Conservation (phyloP, 352 stramenopile genomes). For the Globisporangium solare region DNA sequence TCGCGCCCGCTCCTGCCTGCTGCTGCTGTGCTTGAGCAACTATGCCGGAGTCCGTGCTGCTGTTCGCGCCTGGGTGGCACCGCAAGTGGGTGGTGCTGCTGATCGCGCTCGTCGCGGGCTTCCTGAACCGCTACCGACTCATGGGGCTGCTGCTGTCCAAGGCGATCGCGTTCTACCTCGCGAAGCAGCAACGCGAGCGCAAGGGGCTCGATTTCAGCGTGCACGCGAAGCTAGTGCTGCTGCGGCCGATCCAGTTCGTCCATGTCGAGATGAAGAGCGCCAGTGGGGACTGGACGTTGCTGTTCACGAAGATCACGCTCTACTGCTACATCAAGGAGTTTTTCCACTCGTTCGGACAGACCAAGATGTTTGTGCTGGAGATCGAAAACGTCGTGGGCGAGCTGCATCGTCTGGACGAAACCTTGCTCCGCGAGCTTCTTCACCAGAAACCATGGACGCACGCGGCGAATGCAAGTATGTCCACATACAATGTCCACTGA, state of each 20-base stretch:
- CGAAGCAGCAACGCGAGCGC: constrained; percentile 14
- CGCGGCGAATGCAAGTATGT: background rate
- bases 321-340: constrained; percentile 53
- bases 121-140: constrained; percentile 52
- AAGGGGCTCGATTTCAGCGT: constrained; percentile 19
- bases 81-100: constrained; percentile 58
- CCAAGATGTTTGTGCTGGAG: constrained; percentile 59
- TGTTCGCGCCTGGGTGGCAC: constrained; percentile 40
- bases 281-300: constrained; percentile 30
- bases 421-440: constrained; percentile 24
- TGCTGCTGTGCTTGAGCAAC: background rate
- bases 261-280: constrained; percentile 35
- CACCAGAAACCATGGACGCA: constrained; percentile 4
- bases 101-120: constrained; percentile 31
- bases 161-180: constrained; percentile 30
- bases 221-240: constrained; percentile 38
- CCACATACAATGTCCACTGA: background rate
- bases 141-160: constrained; percentile 49
- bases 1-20: too few relatives aligned
- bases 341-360: constrained; percentile 68
- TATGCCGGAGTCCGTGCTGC: background rate
- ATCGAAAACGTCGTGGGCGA: constrained; percentile 43
- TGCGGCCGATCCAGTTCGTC: constrained; percentile 39
- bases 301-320: constrained; percentile 43
- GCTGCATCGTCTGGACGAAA: constrained; percentile 33